Percentiles rank a stretch among this genome's conserved stretches.
Conservation (phyloP, 768 basidiomycete genomes). For the Rhizopogon vinicolor region DNA sequence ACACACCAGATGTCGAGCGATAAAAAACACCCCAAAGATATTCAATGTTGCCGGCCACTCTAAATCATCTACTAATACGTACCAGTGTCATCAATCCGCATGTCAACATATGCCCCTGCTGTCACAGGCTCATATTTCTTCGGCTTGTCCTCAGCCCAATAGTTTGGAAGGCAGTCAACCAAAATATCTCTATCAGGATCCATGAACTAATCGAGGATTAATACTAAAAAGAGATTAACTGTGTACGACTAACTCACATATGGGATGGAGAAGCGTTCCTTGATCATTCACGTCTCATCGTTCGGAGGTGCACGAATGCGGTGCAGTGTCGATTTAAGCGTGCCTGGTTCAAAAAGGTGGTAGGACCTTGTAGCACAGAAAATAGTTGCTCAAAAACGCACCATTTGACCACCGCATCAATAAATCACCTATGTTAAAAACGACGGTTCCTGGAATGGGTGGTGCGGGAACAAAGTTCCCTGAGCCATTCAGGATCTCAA, state of each 20-base stretch:
- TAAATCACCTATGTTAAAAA: slow-evolving; percentile 51
- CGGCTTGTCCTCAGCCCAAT: slow-evolving; percentile 38
- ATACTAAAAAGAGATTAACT: background rate
- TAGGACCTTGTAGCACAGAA: background rate
- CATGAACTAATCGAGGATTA: slow-evolving; percentile 21
- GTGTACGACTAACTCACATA: slow-evolving; percentile 36
- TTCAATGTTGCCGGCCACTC: too few relatives aligned
- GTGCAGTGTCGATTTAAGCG: slow-evolving; percentile 38
- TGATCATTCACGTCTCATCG: slow-evolving; percentile 30
- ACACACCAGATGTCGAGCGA: too few relatives aligned
- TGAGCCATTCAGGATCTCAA: slow-evolving; percentile 47
- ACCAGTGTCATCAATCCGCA: slow-evolving; percentile 29
- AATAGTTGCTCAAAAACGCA: background rate
- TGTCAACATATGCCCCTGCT: slow-evolving; percentile 35
- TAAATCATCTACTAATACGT: slow-evolving; percentile 17
- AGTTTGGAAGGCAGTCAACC: slow-evolving; percentile 50
- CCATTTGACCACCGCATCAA: slow-evolving; percentile 42
- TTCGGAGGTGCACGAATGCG: slow-evolving; percentile 43
- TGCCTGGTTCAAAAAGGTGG: slow-evolving; percentile 8
- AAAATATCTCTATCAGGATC: slow-evolving; percentile 34
- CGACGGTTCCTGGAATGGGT: slow-evolving; percentile 40
- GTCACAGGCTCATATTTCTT: slow-evolving; percentile 47
- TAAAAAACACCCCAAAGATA: too few relatives aligned
- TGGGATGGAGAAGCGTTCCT: slow-evolving; percentile 57
- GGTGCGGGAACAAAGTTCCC: slow-evolving; percentile 39